A percentile compares a stretch with the other conserved stretches of the same genome.
Conservation (phyloP, 495 filamentous ascomycete genomes). For the Achaetomiella virescens region DNA sequence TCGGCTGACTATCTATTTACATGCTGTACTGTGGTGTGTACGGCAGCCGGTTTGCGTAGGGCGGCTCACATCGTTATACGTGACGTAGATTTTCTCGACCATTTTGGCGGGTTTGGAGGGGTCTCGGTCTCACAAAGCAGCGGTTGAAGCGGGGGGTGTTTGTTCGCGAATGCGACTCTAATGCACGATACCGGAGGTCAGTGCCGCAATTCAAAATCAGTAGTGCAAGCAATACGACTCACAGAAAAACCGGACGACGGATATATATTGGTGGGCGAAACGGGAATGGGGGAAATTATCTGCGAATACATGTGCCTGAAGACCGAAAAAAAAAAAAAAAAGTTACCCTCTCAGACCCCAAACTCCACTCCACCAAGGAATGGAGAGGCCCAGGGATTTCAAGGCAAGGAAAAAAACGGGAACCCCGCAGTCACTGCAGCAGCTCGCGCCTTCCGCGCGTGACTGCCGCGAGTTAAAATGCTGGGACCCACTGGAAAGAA, state of each 20-base stretch:
- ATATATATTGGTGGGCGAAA: background rate
- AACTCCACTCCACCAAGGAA: conserved; percentile 5
- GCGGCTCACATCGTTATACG: conserved; percentile 79
- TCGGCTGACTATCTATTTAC: background rate
- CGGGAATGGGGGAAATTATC: background rate
- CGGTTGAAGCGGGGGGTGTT: background rate
- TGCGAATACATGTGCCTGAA: background rate
- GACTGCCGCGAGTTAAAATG: background rate
- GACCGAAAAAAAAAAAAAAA: conserved; percentile 15
- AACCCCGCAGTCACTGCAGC: conserved; percentile 12
- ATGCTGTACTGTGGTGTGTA: background rate
- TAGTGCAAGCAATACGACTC: background rate
- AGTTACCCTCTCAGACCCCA: conserved; percentile 1
- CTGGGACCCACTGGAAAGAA: background rate
- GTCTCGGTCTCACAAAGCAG: conserved; percentile 1
- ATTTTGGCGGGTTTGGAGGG: conserved; percentile 42
- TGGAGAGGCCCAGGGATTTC: background rate
- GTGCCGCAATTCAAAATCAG: background rate
- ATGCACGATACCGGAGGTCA: background rate
- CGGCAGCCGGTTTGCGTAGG: background rate
- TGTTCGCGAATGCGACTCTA: background rate
- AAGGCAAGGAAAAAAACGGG: conserved; percentile 3
- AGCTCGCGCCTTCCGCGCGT: background rate
- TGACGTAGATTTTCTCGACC: conserved; percentile 87
- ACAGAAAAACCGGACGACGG: background rate